Conservation (phyloP, 768 basidiomycete species). For the Leccinum aurantiacum region DNA sequence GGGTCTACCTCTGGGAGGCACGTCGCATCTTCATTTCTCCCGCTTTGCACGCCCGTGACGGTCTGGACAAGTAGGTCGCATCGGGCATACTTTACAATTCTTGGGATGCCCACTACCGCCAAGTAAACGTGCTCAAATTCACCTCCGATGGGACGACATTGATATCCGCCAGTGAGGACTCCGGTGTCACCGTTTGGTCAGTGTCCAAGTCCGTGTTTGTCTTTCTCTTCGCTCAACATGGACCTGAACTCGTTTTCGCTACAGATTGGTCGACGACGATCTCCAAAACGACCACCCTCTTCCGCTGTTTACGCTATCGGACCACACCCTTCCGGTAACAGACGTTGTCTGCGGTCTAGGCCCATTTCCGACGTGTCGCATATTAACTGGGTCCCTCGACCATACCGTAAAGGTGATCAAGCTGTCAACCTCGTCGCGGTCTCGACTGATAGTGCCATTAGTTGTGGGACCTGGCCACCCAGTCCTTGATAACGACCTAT, state of each 20-base stretch:
- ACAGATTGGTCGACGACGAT: slow-evolving; percentile 74
- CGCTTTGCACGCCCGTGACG: slow-evolving; percentile 17
- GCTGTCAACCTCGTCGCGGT: slow-evolving; percentile 10
- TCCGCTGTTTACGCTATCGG: slow-evolving; percentile 78
- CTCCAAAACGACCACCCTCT: slow-evolving; percentile 72
- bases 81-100: slow-evolving; percentile 93
- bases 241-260: slow-evolving; percentile 7
- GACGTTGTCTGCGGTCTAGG: slow-evolving; percentile 82
- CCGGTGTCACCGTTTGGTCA: slow-evolving; percentile 86
- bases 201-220: slow-evolving; percentile 66
- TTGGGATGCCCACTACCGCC: slow-evolving; percentile 96
- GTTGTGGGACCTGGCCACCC: slow-evolving; percentile 81
- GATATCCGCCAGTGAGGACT: slow-evolving; percentile 88
- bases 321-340: slow-evolving; percentile 90
- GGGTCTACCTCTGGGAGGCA: slow-evolving; percentile 97
- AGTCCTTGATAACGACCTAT: slow-evolving; percentile 80
- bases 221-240: slow-evolving; percentile 5
- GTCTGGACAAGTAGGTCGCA: slow-evolving; percentile 54
- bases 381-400: slow-evolving; percentile 82
- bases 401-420: slow-evolving; percentile 82
- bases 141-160: slow-evolving; percentile 78
- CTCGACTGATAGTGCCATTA: slow-evolving; percentile 30
- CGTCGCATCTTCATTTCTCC: slow-evolving; percentile 31
- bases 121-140: slow-evolving; percentile 80
- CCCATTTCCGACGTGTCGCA: slow-evolving; percentile 69